These are phyloP conservation scores for Stagonosporopsis vannaccii DNA, from an alignment of 2,329 filamentous ascomycete species.

Conservation along the genomic window DNA sequence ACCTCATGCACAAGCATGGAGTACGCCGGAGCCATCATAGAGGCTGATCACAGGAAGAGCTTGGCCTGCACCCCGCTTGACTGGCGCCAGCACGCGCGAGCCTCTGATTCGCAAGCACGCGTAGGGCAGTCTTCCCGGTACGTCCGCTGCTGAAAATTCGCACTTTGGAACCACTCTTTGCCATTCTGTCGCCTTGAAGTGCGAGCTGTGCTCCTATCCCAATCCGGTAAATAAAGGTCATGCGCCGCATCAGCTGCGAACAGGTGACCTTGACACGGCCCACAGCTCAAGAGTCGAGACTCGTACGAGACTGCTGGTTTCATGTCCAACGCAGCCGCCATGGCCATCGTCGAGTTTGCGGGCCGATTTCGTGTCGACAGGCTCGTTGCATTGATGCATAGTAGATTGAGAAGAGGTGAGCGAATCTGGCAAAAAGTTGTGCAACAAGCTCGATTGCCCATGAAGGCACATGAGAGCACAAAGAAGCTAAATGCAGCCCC, in stretches of 20 bases:
- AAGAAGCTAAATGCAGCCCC: background rate
- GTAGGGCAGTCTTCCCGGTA: conserved; percentile 11
- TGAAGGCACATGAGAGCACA: background rate
- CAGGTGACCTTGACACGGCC: conserved; percentile 19
- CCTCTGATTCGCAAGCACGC: conserved; percentile 11
- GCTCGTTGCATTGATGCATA: background rate
- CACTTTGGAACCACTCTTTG: conserved; percentile 20
- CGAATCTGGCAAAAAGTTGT: background rate
- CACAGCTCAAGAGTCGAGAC: conserved; percentile 27
- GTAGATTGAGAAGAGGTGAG: background rate
- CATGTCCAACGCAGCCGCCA: conserved; percentile 9
- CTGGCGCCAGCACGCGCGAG: conserved; percentile 14
- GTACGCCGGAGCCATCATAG: conserved; percentile 1
- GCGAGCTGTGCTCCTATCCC: conserved; percentile 8
- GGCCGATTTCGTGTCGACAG: conserved; percentile 3
- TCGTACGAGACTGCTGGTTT: conserved; percentile 12
- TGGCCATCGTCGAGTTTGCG: conserved; percentile 18
- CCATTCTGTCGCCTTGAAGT: conserved; percentile 4
- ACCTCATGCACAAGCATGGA: conserved; percentile 6
- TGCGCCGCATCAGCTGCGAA: conserved; percentile 13
- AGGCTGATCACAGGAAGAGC: conserved; percentile 11
- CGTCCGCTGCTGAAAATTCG: conserved; percentile 19
- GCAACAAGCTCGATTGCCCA: background rate
- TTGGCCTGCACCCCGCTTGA: conserved; percentile 17
- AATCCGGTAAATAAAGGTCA: conserved; percentile 15